Base-by-base conservation (phyloP, 176 grass and related monocot species). In the Oryza punctata region DNA sequence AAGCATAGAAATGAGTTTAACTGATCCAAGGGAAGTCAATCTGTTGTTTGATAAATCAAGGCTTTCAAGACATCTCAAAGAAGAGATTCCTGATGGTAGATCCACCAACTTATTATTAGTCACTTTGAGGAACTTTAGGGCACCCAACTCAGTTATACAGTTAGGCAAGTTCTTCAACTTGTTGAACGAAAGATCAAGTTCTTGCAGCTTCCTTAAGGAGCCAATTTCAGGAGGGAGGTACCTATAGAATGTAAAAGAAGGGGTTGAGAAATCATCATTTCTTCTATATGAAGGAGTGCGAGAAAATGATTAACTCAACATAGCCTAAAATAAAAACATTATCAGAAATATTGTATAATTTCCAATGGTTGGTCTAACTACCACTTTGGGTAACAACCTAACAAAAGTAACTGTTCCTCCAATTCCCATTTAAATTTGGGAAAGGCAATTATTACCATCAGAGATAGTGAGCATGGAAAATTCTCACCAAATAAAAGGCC, bases 151-250 rank as follows among this genome's bases (percentile, higher is more conserved):
- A 41, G 86, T 85, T 83, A 99, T 94, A 89, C 82, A 88, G 72
- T 92, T 93, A 85, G 93, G 93, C 16, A 96, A 94, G 73, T 82
- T 92, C 87, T 99, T 99, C 79, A 99, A 67, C 86, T 99, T 99
- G 83, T 99, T 99, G 86, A 94, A 99, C 40, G 96, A 99, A 40
- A 99, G 82, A 90, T 99, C 93, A 49, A 99, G 89, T 72, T 99
- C 93, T 84, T 99, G 89, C 11, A 99, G 89, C 52, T 90, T 96
- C 64, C 72, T 86, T 32, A 99, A 91, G 44, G 78, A 89, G 37
- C 85, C 89, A 83, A 99, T 92, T 82, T 99, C 96, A 83, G 93
- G 93, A 76, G 96, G 96, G 37, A 99, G 91, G 79, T 89, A 99
- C 92, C 96, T 99, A 74, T 59, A 86, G 15, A 70, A 77, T 70